Evolutionary conservation across 2,329 filamentous ascomycete genomes (phyloP).

Genomic region (Cordyceps fumosorosea): DNA sequence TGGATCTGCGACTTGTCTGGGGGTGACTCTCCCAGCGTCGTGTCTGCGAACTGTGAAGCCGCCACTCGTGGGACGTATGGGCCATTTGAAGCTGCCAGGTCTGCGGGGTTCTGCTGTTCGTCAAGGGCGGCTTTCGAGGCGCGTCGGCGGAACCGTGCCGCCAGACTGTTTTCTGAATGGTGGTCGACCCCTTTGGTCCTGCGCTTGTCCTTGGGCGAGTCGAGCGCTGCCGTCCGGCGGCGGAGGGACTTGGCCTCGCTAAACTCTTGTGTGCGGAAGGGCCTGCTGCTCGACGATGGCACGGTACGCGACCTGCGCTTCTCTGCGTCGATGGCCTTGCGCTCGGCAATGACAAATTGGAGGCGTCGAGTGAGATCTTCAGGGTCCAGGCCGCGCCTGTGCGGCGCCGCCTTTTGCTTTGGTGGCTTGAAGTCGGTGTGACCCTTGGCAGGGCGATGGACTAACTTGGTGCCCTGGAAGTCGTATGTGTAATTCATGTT

Average conservation of each 20-base stretch:
- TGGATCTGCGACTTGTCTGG: conserved; percentile 32
- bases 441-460: conserved; percentile 2
- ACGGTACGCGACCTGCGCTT: conserved; percentile 15
- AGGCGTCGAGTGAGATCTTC: conserved; percentile 49
- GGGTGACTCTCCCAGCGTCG: conserved; percentile 40
- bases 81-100: not conserved
- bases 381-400: conserved; percentile 38
- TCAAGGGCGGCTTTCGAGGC: conserved; percentile 3
- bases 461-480: conserved; percentile 9
- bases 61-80: conserved; percentile 47
- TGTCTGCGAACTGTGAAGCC: conserved; percentile 47
- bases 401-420: conserved; percentile 17
- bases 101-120: not conserved
- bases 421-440: conserved; percentile 3
- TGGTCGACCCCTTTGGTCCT: conserved; percentile 9
- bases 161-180: not conserved
- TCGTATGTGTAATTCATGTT: conserved; percentile 22
- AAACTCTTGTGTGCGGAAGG: conserved; percentile 1
- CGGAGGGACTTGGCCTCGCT: not conserved
- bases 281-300: conserved; percentile 11
- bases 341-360: conserved; percentile 42
- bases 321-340: conserved; percentile 35
- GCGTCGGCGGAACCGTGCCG: conserved; percentile 4
- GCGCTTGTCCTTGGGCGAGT: conserved; percentile 10
- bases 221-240: not conserved